These are phyloP conservation scores for Dioscorea zingiberensis DNA, from an alignment of 106 monocot genomes.

Conservation along the genomic window DNA sequence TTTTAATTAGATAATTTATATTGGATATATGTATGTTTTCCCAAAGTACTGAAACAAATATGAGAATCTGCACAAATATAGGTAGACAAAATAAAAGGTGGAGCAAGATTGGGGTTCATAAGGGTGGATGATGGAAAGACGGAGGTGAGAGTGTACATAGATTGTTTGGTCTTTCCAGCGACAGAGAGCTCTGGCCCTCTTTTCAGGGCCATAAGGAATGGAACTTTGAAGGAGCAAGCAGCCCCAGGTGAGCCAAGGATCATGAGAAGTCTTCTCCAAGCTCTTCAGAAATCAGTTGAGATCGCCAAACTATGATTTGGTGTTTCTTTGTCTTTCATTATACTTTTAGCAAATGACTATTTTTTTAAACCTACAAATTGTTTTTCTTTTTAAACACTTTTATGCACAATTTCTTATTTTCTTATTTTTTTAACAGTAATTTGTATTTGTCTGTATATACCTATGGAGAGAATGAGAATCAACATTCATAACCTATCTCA, in stretches of 20 bases:
- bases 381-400: too few species aligned
- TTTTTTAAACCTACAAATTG: too few species aligned
- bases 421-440: too few species aligned
- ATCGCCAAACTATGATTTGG: conserved; percentile 43
- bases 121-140: conserved; percentile 55
- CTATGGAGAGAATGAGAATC: too few species aligned
- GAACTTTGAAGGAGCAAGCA: conserved; percentile 35
- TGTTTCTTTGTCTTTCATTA: too few species aligned
- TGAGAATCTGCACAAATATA: too few species aligned
- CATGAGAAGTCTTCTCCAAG: conserved; percentile 85
- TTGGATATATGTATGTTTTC: too few species aligned
- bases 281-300: conserved; percentile 63
- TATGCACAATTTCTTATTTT: too few species aligned
- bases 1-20: background rate
- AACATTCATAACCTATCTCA: too few species aligned
- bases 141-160: conserved; percentile 68
- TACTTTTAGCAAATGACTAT: too few species aligned
- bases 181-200: conserved; percentile 32
- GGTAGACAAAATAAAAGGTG: conserved; percentile 84
- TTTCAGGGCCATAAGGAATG: conserved; percentile 76
- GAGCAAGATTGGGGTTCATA: conserved; percentile 66
- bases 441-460: too few species aligned
- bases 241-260: conserved; percentile 84
- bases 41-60: too few species aligned
- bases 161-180: conserved; percentile 75